These are phyloP conservation scores for Solanum hybrid DNA, from an alignment of 305 asterid species.

Conservation along the genomic window DNA sequence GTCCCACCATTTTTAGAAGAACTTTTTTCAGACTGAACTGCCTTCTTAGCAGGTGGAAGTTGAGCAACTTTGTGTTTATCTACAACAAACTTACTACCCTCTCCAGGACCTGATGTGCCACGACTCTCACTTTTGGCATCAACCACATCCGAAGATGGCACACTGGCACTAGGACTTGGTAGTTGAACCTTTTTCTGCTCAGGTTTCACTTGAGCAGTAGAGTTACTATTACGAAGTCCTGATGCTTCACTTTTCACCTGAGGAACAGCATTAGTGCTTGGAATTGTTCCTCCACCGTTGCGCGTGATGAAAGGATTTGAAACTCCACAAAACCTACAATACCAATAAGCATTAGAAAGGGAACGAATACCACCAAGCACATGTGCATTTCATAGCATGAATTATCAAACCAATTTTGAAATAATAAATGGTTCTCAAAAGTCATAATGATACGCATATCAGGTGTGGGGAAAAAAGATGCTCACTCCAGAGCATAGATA, in stretches of 20 bases:
- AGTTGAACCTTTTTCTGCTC: conserved; percentile 35
- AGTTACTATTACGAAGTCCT: conserved; percentile 26
- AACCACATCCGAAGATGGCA: conserved; percentile 22
- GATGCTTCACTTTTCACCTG: conserved; percentile 37
- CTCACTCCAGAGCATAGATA: neutral
- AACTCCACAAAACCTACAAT: conserved; percentile 71
- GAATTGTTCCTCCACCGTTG: conserved; percentile 32
- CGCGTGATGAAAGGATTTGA: conserved; percentile 61
- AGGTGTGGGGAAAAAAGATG: neutral
- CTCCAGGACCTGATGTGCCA: conserved; percentile 24
- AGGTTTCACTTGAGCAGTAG: conserved; percentile 29
- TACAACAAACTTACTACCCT: conserved; percentile 28
- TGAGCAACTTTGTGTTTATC: conserved; percentile 45
- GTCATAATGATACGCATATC: neutral
- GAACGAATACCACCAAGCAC: neutral
- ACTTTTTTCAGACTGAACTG: conserved; percentile 39
- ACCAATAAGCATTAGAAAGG: neutral
- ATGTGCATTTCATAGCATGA: neutral
- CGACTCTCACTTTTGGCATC: conserved; percentile 36
- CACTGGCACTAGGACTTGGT: conserved; percentile 26
- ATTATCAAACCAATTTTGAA: neutral
- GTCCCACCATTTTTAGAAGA: conserved; percentile 55
- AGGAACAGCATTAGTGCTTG: conserved; percentile 25
- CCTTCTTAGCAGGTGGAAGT: conserved; percentile 38
- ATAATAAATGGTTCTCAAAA: neutral